Percentiles rank a stretch among this genome's conserved stretches.
These are phyloP conservation scores for Ophiostoma perfectum DNA, from an alignment of 2,329 filamentous ascomycete genomes.

Conservation along the genomic window DNA sequence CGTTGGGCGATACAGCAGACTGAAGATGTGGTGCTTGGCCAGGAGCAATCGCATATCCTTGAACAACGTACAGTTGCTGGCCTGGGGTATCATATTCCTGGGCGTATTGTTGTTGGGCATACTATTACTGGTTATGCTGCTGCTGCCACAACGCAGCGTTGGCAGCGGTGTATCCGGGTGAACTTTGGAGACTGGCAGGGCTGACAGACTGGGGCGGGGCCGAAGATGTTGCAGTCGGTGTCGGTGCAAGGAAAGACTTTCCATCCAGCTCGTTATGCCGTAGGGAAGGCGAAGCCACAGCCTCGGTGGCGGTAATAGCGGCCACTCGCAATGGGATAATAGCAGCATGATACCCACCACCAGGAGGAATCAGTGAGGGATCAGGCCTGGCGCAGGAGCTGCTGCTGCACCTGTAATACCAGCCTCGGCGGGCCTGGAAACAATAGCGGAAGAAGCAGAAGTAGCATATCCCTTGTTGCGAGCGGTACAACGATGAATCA, in stretches of 20 bases:
- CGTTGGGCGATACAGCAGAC: not conserved
- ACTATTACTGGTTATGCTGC: not conserved
- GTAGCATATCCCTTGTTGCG: not conserved
- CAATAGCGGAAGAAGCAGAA: not conserved
- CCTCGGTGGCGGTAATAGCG: not conserved
- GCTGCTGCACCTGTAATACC: too few species aligned
- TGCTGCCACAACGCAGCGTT: constrained; percentile 1
- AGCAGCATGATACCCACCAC: not conserved
- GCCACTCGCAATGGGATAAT: not conserved
- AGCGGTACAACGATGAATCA: not conserved
- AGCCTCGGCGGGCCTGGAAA: too few species aligned
- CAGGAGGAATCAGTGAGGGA: not conserved
- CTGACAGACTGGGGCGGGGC: not conserved
- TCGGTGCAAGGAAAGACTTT: not conserved
- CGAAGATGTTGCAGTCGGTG: not conserved
- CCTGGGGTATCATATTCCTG: not conserved
- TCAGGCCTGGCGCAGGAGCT: not conserved
- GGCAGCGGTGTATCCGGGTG: not conserved
- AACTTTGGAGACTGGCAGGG: not conserved
- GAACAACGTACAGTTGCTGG: not conserved
- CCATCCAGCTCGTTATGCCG: not conserved
- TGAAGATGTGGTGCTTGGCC: not conserved
- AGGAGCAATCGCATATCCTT: not conserved
- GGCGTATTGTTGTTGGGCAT: not conserved
- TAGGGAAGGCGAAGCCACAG: not conserved